phyloP scores from a whole-genome alignment of 768 basidiomycete genomes.

The Pluteus cervinus region DNA sequence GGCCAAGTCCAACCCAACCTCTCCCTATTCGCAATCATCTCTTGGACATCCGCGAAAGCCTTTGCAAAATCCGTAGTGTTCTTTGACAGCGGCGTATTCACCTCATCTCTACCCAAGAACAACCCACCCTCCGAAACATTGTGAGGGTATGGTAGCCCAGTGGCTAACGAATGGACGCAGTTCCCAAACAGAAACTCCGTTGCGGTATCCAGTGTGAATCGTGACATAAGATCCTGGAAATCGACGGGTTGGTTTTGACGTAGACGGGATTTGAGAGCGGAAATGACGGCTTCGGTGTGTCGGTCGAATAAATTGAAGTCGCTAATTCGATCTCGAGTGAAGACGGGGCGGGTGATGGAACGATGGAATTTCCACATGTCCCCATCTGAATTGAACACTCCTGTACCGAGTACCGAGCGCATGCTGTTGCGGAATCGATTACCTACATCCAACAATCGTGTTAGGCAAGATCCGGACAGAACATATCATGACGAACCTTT shows the following conservation, averaged over 20 bases:
- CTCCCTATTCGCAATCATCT: constrained; percentile 33
- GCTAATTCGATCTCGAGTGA: constrained; percentile 51
- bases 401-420: constrained; percentile 49
- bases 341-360: constrained; percentile 60
- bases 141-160: constrained; percentile 47
- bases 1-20: constrained; percentile 49
- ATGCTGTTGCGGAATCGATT: constrained; percentile 36
- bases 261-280: constrained; percentile 41
- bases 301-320: constrained; percentile 59
- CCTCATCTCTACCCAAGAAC: constrained; percentile 16
- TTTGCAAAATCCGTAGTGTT: constrained; percentile 35
- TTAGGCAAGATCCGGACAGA: background rate
- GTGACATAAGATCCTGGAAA: constrained; percentile 55
- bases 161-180: constrained; percentile 47
- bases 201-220: constrained; percentile 63
- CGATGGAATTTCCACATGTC: constrained; percentile 51
- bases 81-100: constrained; percentile 26
- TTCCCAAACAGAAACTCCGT: constrained; percentile 62
- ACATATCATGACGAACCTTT: constrained; percentile 35
- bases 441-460: constrained; percentile 20
- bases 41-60: constrained; percentile 46
- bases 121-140: constrained; percentile 23
- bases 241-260: constrained; percentile 47
- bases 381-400: constrained; percentile 68
- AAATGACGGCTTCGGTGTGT: constrained; percentile 39